Evolutionary conservation across 345 rosid genomes (phyloP).

Genomic region (Hypericum androsaemum): DNA sequence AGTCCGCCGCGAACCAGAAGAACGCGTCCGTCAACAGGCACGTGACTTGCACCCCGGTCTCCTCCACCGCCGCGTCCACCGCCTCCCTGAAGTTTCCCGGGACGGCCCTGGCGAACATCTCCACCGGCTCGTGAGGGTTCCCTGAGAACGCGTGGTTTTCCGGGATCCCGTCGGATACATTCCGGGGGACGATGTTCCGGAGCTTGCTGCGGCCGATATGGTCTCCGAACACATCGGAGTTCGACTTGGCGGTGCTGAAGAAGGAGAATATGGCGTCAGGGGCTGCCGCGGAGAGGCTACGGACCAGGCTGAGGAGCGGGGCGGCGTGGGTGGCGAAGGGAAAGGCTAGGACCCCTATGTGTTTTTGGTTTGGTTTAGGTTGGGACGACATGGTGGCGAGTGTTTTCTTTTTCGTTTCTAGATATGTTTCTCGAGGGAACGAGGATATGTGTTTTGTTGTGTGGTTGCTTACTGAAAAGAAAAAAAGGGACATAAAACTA

Average conservation of each 20-base stretch:
- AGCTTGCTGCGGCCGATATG: not conserved
- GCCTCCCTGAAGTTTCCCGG: conserved; percentile 29
- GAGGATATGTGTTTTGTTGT: too few species aligned
- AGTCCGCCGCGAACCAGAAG: conserved; percentile 36
- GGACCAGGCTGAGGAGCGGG: conserved; percentile 25
- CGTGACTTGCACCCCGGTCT: conserved; percentile 17
- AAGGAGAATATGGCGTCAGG: conserved; percentile 24
- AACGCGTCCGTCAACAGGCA: conserved; percentile 46
- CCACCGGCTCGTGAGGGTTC: conserved; percentile 26
- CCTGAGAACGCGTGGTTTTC: conserved; percentile 16
- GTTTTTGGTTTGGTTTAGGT: conserved; percentile 5
- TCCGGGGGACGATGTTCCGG: conserved; percentile 14
- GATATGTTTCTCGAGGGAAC: too few species aligned
- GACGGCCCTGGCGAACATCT: conserved; percentile 23
- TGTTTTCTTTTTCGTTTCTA: too few species aligned
- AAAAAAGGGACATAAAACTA: too few species aligned
- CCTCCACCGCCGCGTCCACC: conserved; percentile 18
- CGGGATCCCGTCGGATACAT: conserved; percentile 33
- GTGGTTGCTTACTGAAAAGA: too few species aligned
- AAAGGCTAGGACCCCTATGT: conserved; percentile 30
- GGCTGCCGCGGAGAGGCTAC: conserved; percentile 6
- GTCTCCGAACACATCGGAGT: conserved; percentile 9
- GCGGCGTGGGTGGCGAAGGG: conserved; percentile 32
- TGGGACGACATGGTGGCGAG: too few species aligned
- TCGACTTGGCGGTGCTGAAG: conserved; percentile 33